Evolutionary conservation across 192 early-diverging fungal genomes (phyloP), one percentile per base, ranked within the genome.

Genomic region (Phycomyces blakesleeanus): DNA sequence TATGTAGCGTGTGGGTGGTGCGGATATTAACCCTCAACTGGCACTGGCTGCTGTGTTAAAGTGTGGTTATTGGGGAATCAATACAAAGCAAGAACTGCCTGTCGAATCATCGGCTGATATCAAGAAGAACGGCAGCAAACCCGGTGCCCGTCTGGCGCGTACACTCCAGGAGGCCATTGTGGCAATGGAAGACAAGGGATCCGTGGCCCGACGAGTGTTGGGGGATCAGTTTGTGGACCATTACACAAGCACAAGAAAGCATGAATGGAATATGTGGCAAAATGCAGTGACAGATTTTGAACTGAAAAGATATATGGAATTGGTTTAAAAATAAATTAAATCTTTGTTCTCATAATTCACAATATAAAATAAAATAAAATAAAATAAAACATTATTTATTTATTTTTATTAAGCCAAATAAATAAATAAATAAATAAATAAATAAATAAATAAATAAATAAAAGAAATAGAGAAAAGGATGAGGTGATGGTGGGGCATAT

Each of bases 1-100:
- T n/a, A n/a, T 26, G 20, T 58, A 76, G 74, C 82, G 91, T 24
- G 91, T 93, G 0, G 68, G 84, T n/a, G 92, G 92, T 14, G 87
- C 90, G 27, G 92, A 93, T 72, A 85, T 88, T 39, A 93, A 92
- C 68, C 76, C 89, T 26, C 90, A 93, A 67, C 59, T 93, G 37
- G 86, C 85, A 1, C 81, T 87, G 57, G 86, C 88, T 38, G 87
- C 85, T 18, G 81, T 87, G 55, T 64, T 92, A 12, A 88, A 83
- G 10, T 83, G 83, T 58, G 92, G 92, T 5, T 73, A 85, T 3
- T 83, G 86, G 52, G 92, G 92, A 8, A 85, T 93, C 61, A 57
- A 74, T 44, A 80, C 83, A 29, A 74, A 81, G 34, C 61, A 89
- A 63, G 42, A 67, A 11, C 69, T 85, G 38, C 77, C 83, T 26